phyloP scores from a whole-genome alignment of 108 stramenopile genomes.

The Fragilariopsis cylindrus region DNA sequence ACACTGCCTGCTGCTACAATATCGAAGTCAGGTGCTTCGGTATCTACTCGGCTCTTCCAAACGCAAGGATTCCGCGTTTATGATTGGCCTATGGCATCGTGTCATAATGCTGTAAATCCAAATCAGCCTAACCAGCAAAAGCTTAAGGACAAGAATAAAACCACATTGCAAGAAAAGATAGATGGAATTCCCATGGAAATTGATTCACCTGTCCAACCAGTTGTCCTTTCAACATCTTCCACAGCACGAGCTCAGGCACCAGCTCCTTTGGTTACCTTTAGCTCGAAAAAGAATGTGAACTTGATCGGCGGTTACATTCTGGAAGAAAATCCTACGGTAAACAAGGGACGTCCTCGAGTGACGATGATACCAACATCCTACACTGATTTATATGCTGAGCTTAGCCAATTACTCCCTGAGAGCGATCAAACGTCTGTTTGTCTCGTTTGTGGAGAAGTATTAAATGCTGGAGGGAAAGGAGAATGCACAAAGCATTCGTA shows the following conservation, averaged over 20 bases:
- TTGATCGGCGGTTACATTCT: constrained; percentile 49
- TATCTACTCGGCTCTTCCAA: constrained; percentile 30
- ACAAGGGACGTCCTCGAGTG: constrained; percentile 44
- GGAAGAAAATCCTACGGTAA: background rate
- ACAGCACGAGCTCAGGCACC: constrained; percentile 12
- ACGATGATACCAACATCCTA: constrained; percentile 75
- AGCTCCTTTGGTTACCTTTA: constrained; percentile 37
- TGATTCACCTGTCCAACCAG: constrained; percentile 22
- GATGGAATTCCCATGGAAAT: constrained; percentile 36
- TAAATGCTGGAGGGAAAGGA: constrained; percentile 84
- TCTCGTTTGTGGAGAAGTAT: constrained; percentile 81
- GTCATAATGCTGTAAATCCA: constrained; percentile 11
- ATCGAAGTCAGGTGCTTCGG: constrained; percentile 19
- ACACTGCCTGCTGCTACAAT: constrained; percentile 9
- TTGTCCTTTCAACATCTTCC: background rate
- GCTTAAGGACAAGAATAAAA: background rate
- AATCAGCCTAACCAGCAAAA: background rate
- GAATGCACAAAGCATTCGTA: constrained; percentile 88
- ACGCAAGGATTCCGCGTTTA: constrained; percentile 57
- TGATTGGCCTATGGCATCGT: constrained; percentile 67
- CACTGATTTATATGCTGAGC: constrained; percentile 83
- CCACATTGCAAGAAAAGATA: background rate
- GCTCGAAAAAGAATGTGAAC: constrained; percentile 50
- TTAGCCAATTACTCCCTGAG: constrained; percentile 70
- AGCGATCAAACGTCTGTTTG: constrained; percentile 84